A percentile compares a stretch with the other conserved stretches of the same genome.
Evolutionary conservation across 2,329 filamentous ascomycete genomes (phyloP).

Genomic region (Alternaria sp.): DNA sequence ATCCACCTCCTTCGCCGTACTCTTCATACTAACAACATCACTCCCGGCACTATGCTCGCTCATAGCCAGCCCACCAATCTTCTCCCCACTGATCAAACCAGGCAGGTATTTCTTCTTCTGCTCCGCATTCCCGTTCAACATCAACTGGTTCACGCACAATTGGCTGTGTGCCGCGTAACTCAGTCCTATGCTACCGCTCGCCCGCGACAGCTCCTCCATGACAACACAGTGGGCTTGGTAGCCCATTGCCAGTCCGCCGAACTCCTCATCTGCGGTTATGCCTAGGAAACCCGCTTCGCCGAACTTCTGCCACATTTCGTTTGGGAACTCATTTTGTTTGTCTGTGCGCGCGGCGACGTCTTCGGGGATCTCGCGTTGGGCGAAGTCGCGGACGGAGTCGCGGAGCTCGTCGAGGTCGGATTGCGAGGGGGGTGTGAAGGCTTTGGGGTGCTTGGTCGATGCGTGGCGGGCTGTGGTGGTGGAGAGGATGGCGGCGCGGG

Average conservation of each 20-base stretch:
- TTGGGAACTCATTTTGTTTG: constrained; percentile 83
- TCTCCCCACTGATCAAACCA: constrained; percentile 77
- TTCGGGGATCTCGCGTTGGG: constrained; percentile 82
- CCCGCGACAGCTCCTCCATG: constrained; percentile 91
- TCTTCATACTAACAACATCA: constrained; percentile 96
- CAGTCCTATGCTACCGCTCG: constrained; percentile 82
- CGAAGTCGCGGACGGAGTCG: constrained; percentile 86
- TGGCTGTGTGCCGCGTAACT: constrained; percentile 97
- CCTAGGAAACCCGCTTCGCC: constrained; percentile 90
- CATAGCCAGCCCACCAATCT: constrained; percentile 91
- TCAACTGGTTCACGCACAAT: constrained; percentile 94
- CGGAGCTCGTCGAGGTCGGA: constrained; percentile 81
- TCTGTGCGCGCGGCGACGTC: constrained; percentile 85
- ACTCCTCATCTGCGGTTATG: constrained; percentile 90
- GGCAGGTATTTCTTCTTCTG: constrained; percentile 86
- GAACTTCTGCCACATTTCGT: constrained; percentile 90
- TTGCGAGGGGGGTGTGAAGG: constrained; percentile 71
- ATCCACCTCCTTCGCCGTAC: constrained; percentile 77
- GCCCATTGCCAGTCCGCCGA: constrained; percentile 87
- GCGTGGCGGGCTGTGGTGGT: constrained; percentile 50
- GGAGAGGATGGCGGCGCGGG: constrained; percentile 9
- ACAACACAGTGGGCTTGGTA: constrained; percentile 97
- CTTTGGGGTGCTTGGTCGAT: constrained; percentile 73
- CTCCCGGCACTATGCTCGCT: constrained; percentile 88
- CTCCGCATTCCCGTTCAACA: constrained; percentile 79